Percentiles rank a stretch among this genome's conserved stretches.
phyloP scores from a whole-genome alignment of 441 rosid genomes.

The Melastoma candidum region DNA sequence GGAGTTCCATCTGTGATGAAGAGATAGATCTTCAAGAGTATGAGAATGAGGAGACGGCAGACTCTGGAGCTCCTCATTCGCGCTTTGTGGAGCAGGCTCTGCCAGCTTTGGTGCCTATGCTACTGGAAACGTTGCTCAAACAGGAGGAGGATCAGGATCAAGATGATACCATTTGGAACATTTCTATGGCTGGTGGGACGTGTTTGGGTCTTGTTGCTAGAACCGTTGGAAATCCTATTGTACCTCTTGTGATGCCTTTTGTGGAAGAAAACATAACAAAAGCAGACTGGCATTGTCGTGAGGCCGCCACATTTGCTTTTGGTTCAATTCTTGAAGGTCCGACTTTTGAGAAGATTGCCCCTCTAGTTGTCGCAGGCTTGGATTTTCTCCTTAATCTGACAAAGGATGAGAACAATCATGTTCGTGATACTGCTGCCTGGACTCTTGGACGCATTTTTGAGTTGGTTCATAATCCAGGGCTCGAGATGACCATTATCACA shows the following conservation, averaged over 20 bases:
- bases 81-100: slow-evolving; percentile 74
- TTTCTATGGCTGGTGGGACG: slow-evolving; percentile 96
- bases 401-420: slow-evolving; percentile 19
- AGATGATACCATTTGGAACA: slow-evolving; percentile 78
- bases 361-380: slow-evolving; percentile 34
- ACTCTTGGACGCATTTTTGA: slow-evolving; percentile 14
- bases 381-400: slow-evolving; percentile 35
- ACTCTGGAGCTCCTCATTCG: slow-evolving; percentile 49
- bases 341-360: slow-evolving; percentile 55
- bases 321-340: slow-evolving; percentile 97
- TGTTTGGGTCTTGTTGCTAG: slow-evolving; percentile 89
- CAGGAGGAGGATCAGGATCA: slow-evolving; percentile 94
- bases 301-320: slow-evolving; percentile 92
- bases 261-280: slow-evolving; percentile 65
- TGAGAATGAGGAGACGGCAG: slow-evolving; percentile 48
- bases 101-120: slow-evolving; percentile 56
- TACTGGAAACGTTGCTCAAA: slow-evolving; percentile 72
- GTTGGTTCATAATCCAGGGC: slow-evolving; percentile 12
- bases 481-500: slow-evolving; percentile 29
- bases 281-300: slow-evolving; percentile 77
- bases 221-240: slow-evolving; percentile 77
- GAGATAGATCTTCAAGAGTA: slow-evolving; percentile 78
- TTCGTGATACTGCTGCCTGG: slow-evolving; percentile 13
- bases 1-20: slow-evolving; percentile 95
- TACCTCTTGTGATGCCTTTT: slow-evolving; percentile 91